Conservation (phyloP, 2,329 filamentous ascomycete species). For the Alternaria sp. region DNA sequence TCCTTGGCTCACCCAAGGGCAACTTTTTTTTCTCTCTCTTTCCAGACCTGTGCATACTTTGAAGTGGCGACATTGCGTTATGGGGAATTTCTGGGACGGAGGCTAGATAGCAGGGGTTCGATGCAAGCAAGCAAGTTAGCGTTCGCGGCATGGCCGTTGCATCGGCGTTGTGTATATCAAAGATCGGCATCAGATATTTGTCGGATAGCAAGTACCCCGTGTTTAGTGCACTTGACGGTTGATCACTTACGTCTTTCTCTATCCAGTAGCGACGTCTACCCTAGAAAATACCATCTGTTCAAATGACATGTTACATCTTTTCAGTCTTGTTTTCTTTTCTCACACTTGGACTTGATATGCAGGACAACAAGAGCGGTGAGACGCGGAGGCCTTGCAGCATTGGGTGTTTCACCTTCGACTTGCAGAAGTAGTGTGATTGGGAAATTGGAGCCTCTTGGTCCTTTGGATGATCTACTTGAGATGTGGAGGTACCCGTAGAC, state of each 20-base stretch:
- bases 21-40: slow-evolving; percentile 3
- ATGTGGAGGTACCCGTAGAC: not conserved
- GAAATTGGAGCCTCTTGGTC: not conserved
- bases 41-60: slow-evolving; percentile 5
- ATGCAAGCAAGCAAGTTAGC: slow-evolving; percentile 3
- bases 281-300: not conserved
- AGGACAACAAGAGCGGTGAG: not conserved
- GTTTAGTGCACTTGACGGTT: slow-evolving; percentile 6
- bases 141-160: slow-evolving; percentile 5
- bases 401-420: slow-evolving; percentile 3
- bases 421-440: slow-evolving; percentile 5
- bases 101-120: slow-evolving; percentile 4
- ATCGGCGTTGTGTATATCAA: slow-evolving; percentile 2
- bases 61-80: slow-evolving; percentile 1
- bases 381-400: slow-evolving; percentile 1
- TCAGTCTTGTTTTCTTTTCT: slow-evolving; percentile 3
- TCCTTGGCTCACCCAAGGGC: not conserved
- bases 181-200: slow-evolving; percentile 3
- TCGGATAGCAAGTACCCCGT: slow-evolving; percentile 3
- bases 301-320: not conserved
- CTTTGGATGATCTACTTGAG: not conserved
- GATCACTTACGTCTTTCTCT: slow-evolving; percentile 1
- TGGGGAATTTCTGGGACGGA: not conserved
- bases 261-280: slow-evolving; percentile 2
- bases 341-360: not conserved